Base-by-base conservation (phyloP, 1,284 basidiomycete species). In the Sanghuangporus weigelae region DNA sequence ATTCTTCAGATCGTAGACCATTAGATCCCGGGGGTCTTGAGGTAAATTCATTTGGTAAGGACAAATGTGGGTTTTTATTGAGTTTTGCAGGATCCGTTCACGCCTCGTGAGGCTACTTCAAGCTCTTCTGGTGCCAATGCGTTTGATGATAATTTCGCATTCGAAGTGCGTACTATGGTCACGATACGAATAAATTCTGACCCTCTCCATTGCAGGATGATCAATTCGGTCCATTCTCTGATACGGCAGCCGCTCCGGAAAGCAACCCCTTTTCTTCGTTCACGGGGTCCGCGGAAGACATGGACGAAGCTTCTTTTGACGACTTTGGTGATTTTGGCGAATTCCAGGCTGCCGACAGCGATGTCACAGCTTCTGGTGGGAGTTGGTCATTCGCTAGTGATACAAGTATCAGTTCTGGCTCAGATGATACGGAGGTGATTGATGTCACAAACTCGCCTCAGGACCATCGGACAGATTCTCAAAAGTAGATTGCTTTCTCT, bases 261-360 rank as follows among this genome's bases (percentile, higher is more conserved):
- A 48, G 49, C 21, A 60, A 63, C 21, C 59, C 61, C 6, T 60
- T 60, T 51, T 42, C 36, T 68, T 82, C 83, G 1, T 89, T 91
- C 73, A 81, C 78, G 1, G 85, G 84, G 71, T 77, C 81, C 1
- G 31, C 85, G 83, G 64, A 79, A 63, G 67, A 71, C 67, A 68
- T 78, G 55, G 84, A 84, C 21, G 84, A 87, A 35, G 78, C 82
- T 1, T 82, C 84, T 1, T 87, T 89, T 68, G 86, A 87, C 49
- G 79, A 78, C 26, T 89, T 87, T 69, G 85, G 85, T 35, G 90
- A 91, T 68, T 92, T 93, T 72, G 88, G 88, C 10, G 91, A 92
- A 65, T 93, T 93, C 70, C 89, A 90, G 68, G 79, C 77, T 60
- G 82, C 79, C 19, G 81, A 83, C 39, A 86, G 86, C 5, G 81